Evolutionary conservation across 2,329 filamentous ascomycete species (phyloP), one percentile per base, ranked within the genome.

Genomic region (Biscogniauxia marginata): DNA sequence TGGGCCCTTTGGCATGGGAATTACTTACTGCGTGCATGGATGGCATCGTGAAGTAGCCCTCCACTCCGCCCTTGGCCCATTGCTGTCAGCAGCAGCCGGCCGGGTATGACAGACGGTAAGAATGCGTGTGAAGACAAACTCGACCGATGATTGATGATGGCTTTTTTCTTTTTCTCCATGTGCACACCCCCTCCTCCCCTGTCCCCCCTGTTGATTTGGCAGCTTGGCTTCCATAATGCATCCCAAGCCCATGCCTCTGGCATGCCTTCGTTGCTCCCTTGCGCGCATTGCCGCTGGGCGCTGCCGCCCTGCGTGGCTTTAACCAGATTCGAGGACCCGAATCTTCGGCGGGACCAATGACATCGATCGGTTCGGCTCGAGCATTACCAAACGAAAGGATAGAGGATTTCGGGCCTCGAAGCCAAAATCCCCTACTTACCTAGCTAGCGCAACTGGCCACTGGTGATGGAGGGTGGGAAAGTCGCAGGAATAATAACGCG

Each of bases 281-380:
- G 62, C 60, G 55, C 60, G 63, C 63, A 65, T 65, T 67, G 57
- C 65, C 65, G 64, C 62, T 63, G 55, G 57, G 60, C 55, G 52
- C 55, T 59, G 30, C 30, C 56, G 60, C 57, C 59, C 55, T 57
- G 62, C 55, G 56, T 56, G 43, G 57, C 57, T 57, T 59, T 57
- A 61, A 65, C 63, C 59, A 63, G 55, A 65, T 64, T 64, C 52
- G 59, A 63, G 55, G 48, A 52, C 48, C 61, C 52, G 55, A 56
- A 51, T 48, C 22, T 62, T 49, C 49, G 50, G 57, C 60, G 64
- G 65, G 63, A 67, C 65, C 65, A 67, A 67, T 67, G 50, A 64
- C 34, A 61, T 56, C 43, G 45, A 23, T 22, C 55, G 43, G 58
- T 58, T 58, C 50, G 53, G 60, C 50, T 55, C 55, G 57, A 49